Evolutionary conservation across 1,139 yeast genomes (phyloP), one percentile per base, ranked within the genome.

Genomic region (Taphrina confusa): DNA sequence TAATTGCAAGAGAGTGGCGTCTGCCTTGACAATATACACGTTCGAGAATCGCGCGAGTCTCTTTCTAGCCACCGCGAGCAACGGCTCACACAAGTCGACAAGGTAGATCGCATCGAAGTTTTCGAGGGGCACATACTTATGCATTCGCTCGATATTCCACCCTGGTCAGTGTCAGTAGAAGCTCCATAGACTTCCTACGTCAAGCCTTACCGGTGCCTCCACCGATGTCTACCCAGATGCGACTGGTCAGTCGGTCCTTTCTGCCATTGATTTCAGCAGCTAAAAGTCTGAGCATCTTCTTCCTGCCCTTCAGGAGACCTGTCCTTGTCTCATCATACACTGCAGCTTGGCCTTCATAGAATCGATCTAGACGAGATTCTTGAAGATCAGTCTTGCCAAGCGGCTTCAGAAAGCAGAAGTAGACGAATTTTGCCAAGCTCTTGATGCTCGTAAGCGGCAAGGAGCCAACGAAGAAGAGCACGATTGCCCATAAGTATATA

Each of bases 131-230:
- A 79, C 73, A 49, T 82, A 73, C 20, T 49, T 51, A 20, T 64
- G 61, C 95, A 87, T 87, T 67, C 79, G 78, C 71, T 87, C 94
- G 67, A 87, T 83, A 72, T 87, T 87, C 72, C 84, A 78, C 52
- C 95, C 95, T 4, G 95, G 86, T 27, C 94, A 94, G 44, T 94
- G 94, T 57, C 95, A 95, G 69, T 86, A 23, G 33, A 9, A 39
- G 25, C n/a, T 22, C 11, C 79, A 33, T 49, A 39, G 11, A 28
- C 25, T 11, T n/a, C n/a, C n/a, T 6, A 16, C 18, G 31, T 18
- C 27, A 22, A 36, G 34, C n/a, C 18, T 18, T 36, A 52, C 33
- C 45, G 25, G 52, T 37, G 20, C 57, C 45, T 14, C 37, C 30
- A 31, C 60, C 37, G 4, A 68, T 66, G 70, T 87, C 95, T 60